These are phyloP conservation scores for Salix dunnii DNA, from an alignment of 345 rosid genomes.

Conservation along the genomic window DNA sequence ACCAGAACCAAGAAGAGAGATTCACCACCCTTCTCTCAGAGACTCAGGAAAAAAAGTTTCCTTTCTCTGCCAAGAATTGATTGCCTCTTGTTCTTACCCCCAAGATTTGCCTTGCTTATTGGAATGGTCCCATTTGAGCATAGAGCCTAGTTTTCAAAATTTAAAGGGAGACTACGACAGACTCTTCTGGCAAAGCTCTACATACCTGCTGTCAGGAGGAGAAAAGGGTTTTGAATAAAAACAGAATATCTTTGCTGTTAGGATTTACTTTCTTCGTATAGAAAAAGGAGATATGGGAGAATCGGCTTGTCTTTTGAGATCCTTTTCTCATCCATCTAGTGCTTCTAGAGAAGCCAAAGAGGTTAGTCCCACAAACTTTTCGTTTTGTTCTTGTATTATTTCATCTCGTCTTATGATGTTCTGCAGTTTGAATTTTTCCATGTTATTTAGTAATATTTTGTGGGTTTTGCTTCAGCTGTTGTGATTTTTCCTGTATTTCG, in stretches of 20 bases:
- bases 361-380: constrained; percentile 34
- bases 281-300: constrained; percentile 58
- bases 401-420: neutral
- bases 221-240: neutral
- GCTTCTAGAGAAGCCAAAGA: constrained; percentile 48
- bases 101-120: neutral
- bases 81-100: neutral
- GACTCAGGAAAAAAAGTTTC: neutral
- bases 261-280: neutral
- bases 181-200: neutral
- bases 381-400: neutral
- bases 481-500: neutral
- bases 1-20: neutral
- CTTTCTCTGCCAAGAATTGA: neutral
- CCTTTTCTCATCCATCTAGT: constrained; percentile 77
- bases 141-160: constrained; percentile 6
- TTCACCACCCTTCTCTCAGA: neutral
- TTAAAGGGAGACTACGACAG: neutral
- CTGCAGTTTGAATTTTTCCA: neutral
- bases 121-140: constrained; percentile 5
- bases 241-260: neutral
- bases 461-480: neutral
- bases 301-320: constrained; percentile 63
- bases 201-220: neutral
- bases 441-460: neutral